Percentiles rank a stretch among this genome's conserved stretches.
Evolutionary conservation across 768 basidiomycete species (phyloP).

Genomic region (Amanita rubescens): DNA sequence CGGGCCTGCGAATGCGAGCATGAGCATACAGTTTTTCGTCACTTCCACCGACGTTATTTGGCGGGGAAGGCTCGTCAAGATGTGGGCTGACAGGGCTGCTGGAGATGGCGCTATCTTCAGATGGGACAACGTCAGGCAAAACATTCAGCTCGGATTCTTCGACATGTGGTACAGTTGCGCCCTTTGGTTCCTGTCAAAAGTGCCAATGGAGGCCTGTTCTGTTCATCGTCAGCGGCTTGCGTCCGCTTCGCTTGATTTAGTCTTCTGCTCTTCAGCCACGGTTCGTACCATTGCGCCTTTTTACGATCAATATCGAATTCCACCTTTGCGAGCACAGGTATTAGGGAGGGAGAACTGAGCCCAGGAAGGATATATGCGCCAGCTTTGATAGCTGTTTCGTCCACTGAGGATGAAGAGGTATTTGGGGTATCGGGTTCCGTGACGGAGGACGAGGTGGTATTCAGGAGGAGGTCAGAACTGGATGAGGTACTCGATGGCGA

Average conservation of each 20-base stretch:
- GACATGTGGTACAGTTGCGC: slow-evolving; percentile 24
- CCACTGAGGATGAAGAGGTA: slow-evolving; percentile 32
- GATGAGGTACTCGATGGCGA: slow-evolving; percentile 52
- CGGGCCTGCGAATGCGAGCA: slow-evolving; percentile 25
- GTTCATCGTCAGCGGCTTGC: slow-evolving; percentile 15
- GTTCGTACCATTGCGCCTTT: slow-evolving; percentile 80
- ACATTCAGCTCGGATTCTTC: slow-evolving; percentile 29
- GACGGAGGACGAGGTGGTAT: slow-evolving; percentile 43
- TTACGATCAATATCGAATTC: slow-evolving; percentile 89
- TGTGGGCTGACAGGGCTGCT: slow-evolving; percentile 31
- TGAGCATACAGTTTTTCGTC: slow-evolving; percentile 34
- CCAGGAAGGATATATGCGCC: slow-evolving; percentile 61
- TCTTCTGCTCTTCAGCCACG: slow-evolving; percentile 65
- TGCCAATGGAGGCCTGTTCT: slow-evolving; percentile 33
- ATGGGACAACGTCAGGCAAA: slow-evolving; percentile 25
- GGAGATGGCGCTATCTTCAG: slow-evolving; percentile 28
- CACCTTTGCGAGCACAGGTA: slow-evolving; percentile 87
- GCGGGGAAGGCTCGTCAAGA: slow-evolving; percentile 19
- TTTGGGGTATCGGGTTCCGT: slow-evolving; percentile 49
- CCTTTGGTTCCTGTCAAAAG: slow-evolving; percentile 47
- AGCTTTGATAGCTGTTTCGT: slow-evolving; percentile 29
- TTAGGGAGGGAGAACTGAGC: slow-evolving; percentile 51
- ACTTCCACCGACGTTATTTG: slow-evolving; percentile 10
- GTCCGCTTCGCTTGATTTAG: slow-evolving; percentile 51
- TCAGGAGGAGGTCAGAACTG: slow-evolving; percentile 38